Base-by-base conservation (phyloP, 2,329 filamentous ascomycete species). In the Pseudocercospora macadamiae region DNA sequence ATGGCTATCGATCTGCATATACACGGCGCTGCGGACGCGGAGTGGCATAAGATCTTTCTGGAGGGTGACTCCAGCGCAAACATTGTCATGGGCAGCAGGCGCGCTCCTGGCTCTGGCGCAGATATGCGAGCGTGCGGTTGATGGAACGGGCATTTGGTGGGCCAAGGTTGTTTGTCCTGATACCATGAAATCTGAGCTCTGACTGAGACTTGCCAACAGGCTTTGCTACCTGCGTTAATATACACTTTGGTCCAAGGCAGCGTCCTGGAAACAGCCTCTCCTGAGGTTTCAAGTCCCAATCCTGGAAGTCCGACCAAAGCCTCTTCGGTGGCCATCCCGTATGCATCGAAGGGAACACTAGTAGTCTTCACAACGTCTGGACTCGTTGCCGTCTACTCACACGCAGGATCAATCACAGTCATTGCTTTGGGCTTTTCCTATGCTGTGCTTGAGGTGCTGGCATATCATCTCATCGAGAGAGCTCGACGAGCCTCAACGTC, bases 61-160 rank as follows among this genome's bases (percentile, higher is more conserved):
- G 16, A 60, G 62, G 25, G 62, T 45, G 3, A 54, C 8, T 12
- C 74, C 58, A 62, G 67, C 66, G 61, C 71, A 64, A 62, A 67
- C 39, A 58, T 52, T 59, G 66, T 66, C 66, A 55, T 79, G 77
- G 77, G 65, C 71, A 18, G 76, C 76, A 4, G 79, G 78, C 32
- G 71, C 63, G 8, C 68, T 79, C 51, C 69, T 80, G 34, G 76
- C 74, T 9, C 64, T 81, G 51, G 71, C 75, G 21, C 69, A 71
- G 36, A 69, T 80, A 34, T 79, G 78, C 69, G 77, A 80, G 61
- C 65, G 77, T 54, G 74, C 76, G n/a, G 73, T 74, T 62, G 76
- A 78, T 60, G 74, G 73, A 52, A 70, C 74, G 59, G 75, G 74
- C 37, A 73, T 78, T n/a, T 76, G 76, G 73, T 75, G 75, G 70